Evolutionary conservation across 2,329 filamentous ascomycete genomes (phyloP).

Genomic region (Dothidotthia symphoricarpi): DNA sequence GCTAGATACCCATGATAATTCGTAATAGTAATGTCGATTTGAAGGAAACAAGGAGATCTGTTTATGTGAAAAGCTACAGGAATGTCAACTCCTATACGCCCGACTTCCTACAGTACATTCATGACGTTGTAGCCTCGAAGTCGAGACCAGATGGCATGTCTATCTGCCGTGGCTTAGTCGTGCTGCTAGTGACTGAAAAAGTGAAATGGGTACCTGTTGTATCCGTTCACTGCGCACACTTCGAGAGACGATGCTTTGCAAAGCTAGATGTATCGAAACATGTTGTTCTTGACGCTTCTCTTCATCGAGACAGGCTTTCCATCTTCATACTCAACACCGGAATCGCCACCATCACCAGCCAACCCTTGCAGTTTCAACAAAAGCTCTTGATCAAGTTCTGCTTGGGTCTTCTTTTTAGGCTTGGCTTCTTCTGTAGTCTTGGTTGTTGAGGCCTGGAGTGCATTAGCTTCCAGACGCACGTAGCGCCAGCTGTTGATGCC

Average conservation of each 20-base stretch:
- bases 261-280: conserved; percentile 66
- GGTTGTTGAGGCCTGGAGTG: conserved; percentile 8
- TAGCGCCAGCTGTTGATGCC: neutral
- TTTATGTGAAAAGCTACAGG: too few relatives aligned
- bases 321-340: conserved; percentile 73
- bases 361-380: conserved; percentile 63
- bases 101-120: too few relatives aligned
- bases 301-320: conserved; percentile 72
- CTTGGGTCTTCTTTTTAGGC: conserved; percentile 54
- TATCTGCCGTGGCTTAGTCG: too few relatives aligned
- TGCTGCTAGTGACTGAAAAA: too few relatives aligned
- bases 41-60: too few relatives aligned
- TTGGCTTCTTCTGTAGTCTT: conserved; percentile 15
- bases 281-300: conserved; percentile 70
- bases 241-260: too few relatives aligned
- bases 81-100: too few relatives aligned
- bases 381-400: conserved; percentile 66
- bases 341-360: conserved; percentile 67
- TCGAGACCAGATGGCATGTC: too few relatives aligned
- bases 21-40: conserved; percentile 3
- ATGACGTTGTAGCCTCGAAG: too few relatives aligned
- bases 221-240: too few relatives aligned
- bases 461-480: conserved; percentile 1
- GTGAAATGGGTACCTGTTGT: too few relatives aligned
- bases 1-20: conserved; percentile 10